Evolutionary conservation across 1,284 basidiomycete genomes (phyloP).

Genomic region (Termitomyces sp.): DNA sequence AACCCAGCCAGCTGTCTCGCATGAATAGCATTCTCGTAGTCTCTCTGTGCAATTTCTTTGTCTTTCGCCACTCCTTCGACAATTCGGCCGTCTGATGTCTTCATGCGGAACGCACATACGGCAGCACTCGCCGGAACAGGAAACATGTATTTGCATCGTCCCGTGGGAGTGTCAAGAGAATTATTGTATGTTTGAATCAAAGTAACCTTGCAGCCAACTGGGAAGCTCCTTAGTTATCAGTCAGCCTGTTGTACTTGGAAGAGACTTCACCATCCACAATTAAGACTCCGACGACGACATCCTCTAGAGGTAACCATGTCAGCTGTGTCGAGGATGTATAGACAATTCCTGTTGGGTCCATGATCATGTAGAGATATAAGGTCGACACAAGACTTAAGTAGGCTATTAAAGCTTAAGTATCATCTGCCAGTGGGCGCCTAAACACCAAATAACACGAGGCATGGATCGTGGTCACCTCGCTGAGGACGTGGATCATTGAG

Average conservation of each 20-base stretch:
- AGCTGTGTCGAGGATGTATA: conserved; percentile 26
- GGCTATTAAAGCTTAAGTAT: background rate
- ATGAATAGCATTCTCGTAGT: conserved; percentile 37
- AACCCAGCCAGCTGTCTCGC: conserved; percentile 40
- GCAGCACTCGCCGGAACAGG: conserved; percentile 46
- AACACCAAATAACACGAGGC: conserved; percentile 3
- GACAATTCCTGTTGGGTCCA: conserved; percentile 30
- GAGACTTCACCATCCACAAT: conserved; percentile 41
- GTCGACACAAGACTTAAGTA: background rate
- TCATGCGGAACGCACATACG: conserved; percentile 23
- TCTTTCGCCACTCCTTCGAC: conserved; percentile 49
- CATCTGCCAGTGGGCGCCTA: background rate
- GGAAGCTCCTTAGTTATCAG: background rate
- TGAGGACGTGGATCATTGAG: background rate
- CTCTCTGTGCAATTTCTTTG: conserved; percentile 36
- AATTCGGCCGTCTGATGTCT: conserved; percentile 19
- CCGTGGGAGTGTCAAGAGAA: conserved; percentile 27
- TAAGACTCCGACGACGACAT: conserved; percentile 34
- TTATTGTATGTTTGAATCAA: conserved; percentile 48
- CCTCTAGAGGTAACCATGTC: conserved; percentile 36
- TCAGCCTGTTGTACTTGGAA: background rate
- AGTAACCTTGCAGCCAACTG: conserved; percentile 47
- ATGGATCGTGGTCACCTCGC: background rate
- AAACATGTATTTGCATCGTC: conserved; percentile 50
- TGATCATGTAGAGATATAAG: conserved; percentile 3